Evolutionary conservation across 805 yeast genomes (phyloP).

Genomic region (Wickerhamomyces tratensis): DNA sequence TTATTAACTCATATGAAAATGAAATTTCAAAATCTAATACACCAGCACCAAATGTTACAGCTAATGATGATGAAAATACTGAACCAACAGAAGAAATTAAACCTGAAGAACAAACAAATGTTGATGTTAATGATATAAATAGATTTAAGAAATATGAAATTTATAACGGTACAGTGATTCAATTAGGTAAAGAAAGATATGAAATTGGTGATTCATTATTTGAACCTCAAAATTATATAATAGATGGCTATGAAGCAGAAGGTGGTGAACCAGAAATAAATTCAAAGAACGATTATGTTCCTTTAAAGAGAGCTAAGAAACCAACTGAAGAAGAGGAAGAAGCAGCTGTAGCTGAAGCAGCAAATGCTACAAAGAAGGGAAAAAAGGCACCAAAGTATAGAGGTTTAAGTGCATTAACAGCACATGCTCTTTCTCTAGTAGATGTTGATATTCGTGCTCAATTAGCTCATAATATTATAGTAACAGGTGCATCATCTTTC

Average conservation of each 20-base stretch:
- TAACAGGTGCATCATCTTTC: slow-evolving; percentile 78
- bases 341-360: slow-evolving; percentile 9
- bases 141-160: slow-evolving; percentile 51
- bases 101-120: neutral
- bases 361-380: neutral
- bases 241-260: slow-evolving; percentile 25
- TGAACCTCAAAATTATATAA: slow-evolving; percentile 40
- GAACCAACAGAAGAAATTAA: no score
- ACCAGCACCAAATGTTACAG: no score
- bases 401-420: slow-evolving; percentile 54
- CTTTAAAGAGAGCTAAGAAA: slow-evolving; percentile 48
- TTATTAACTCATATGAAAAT: no score
- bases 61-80: slow-evolving; percentile 14
- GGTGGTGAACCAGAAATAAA: slow-evolving; percentile 42
- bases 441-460: slow-evolving; percentile 83
- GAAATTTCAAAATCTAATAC: no score
- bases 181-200: slow-evolving; percentile 50
- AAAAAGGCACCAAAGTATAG: slow-evolving; percentile 9
- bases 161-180: slow-evolving; percentile 64
- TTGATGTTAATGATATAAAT: slow-evolving; percentile 17
- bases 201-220: slow-evolving; percentile 67
- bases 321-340: slow-evolving; percentile 21
- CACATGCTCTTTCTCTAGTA: slow-evolving; percentile 42
- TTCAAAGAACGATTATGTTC: slow-evolving; percentile 57
- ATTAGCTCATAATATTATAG: slow-evolving; percentile 77